Percentiles rank a stretch among this genome's conserved stretches.
Evolutionary conservation across 106 monocot species (phyloP).

Genomic region (Allium sativum): DNA sequence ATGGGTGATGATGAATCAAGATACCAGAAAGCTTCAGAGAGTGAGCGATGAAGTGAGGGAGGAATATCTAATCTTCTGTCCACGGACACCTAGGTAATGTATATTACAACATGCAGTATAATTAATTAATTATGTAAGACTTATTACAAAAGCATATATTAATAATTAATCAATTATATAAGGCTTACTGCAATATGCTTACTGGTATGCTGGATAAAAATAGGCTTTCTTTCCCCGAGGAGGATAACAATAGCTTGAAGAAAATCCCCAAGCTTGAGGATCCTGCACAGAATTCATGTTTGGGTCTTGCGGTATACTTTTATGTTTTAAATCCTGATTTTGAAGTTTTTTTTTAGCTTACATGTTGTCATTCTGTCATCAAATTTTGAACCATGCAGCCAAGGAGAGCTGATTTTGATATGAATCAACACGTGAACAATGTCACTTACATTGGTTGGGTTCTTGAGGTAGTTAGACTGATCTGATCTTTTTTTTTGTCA

Average conservation of each 20-base stretch:
- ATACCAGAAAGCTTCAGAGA: conserved; percentile 79
- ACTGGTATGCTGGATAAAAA: not conserved
- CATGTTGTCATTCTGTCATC: not conserved
- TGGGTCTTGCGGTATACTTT: conserved; percentile 66
- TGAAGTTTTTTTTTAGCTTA: not conserved
- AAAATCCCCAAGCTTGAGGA: conserved; percentile 89
- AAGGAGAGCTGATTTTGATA: conserved; percentile 97
- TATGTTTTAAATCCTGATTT: not conserved
- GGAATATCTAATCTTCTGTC: conserved; percentile 71
- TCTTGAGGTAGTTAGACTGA: conserved; percentile 55
- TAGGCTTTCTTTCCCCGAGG: conserved; percentile 88
- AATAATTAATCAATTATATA: not conserved
- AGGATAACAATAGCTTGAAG: conserved; percentile 67
- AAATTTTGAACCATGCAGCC: conserved; percentile 37
- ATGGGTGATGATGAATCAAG: conserved; percentile 98
- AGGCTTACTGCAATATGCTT: too few species aligned
- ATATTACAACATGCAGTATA: not conserved
- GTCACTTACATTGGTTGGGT: conserved; percentile 99
- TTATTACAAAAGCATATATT: not conserved
- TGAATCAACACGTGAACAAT: conserved; percentile 99
- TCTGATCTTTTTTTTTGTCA: too few species aligned
- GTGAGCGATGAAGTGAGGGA: conserved; percentile 91
- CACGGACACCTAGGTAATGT: conserved; percentile 60
- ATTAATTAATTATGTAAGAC: not conserved
- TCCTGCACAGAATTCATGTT: conserved; percentile 56